Evolutionary conservation across 208 protist genomes (phyloP).

Genomic region (Porcisia deanei): DNA sequence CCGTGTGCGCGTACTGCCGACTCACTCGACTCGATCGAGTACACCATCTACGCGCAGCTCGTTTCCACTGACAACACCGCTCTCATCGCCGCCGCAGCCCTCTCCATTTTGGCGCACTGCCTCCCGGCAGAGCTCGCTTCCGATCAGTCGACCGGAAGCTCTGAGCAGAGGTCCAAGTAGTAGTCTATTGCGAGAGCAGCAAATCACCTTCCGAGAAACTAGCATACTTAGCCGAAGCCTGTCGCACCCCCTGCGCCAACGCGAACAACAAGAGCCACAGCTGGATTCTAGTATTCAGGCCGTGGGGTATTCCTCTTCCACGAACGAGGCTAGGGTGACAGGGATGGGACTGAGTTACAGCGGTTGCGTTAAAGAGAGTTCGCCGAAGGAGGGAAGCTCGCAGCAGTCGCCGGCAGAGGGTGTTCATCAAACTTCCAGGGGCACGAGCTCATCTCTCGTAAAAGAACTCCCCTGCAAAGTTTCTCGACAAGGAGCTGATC

Average conservation of each 20-base stretch:
- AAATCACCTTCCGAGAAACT: not conserved
- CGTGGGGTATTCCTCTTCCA: too few species aligned
- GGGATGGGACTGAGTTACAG: constrained; percentile 3
- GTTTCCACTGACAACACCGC: not conserved
- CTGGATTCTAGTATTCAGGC: not conserved
- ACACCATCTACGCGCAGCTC: not conserved
- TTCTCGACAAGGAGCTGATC: not conserved
- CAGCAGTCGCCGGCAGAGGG: not conserved
- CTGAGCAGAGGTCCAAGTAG: not conserved
- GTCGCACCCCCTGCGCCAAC: not conserved
- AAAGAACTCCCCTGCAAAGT: not conserved
- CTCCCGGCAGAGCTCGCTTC: not conserved
- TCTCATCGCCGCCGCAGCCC: constrained; percentile 1
- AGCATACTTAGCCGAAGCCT: not conserved
- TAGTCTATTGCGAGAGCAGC: not conserved
- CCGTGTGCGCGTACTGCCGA: not conserved
- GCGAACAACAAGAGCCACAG: not conserved
- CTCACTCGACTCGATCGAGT: not conserved
- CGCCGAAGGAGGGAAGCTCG: not conserved
- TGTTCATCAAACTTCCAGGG: not conserved
- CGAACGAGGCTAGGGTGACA: not conserved
- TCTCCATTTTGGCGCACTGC: constrained; percentile 6
- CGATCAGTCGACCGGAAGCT: not conserved
- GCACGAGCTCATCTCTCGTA: not conserved
- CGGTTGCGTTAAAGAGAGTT: not conserved